Percentiles rank a stretch among this genome's conserved stretches.
These are phyloP conservation scores for Vigna mungo DNA, from an alignment of 306 rosid genomes.

Conservation along the genomic window DNA sequence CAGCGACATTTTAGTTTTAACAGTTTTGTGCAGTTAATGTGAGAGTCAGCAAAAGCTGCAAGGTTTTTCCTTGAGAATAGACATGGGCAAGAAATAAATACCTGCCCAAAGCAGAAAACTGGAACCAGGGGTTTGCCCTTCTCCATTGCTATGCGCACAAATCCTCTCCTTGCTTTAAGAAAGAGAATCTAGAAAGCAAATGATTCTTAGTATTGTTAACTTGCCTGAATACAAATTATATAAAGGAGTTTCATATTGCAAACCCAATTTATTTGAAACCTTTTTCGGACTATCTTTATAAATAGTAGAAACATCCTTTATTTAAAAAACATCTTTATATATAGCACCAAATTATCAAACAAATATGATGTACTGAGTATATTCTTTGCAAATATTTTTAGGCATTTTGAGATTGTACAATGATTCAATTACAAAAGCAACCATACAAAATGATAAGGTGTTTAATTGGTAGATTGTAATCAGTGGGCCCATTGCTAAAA, in stretches of 20 bases:
- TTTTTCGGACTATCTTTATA: conserved; percentile 18
- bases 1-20: background rate
- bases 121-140: conserved; percentile 88
- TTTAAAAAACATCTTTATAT: background rate
- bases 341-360: conserved; percentile 10
- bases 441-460: background rate
- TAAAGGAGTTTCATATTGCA: conserved; percentile 14
- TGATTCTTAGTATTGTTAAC: conserved; percentile 27
- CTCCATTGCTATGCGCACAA: conserved; percentile 87
- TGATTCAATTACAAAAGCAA: background rate
- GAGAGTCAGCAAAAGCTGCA: conserved; percentile 32
- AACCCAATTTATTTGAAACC: conserved; percentile 25
- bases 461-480: background rate
- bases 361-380: background rate
- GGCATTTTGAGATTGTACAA: background rate
- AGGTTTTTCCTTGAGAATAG: background rate
- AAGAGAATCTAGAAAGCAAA: conserved; percentile 64
- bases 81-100: conserved; percentile 33
- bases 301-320: background rate
- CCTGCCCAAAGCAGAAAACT: conserved; percentile 98
- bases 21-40: conserved; percentile 22
- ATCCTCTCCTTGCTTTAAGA: conserved; percentile 90
- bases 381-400: background rate
- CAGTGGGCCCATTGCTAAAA: no score
- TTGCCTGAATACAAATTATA: conserved; percentile 25